Percentiles rank a stretch among this genome's conserved stretches.
Conservation (phyloP, 352 stramenopile genomes). For the Phytophthora syringae region DNA sequence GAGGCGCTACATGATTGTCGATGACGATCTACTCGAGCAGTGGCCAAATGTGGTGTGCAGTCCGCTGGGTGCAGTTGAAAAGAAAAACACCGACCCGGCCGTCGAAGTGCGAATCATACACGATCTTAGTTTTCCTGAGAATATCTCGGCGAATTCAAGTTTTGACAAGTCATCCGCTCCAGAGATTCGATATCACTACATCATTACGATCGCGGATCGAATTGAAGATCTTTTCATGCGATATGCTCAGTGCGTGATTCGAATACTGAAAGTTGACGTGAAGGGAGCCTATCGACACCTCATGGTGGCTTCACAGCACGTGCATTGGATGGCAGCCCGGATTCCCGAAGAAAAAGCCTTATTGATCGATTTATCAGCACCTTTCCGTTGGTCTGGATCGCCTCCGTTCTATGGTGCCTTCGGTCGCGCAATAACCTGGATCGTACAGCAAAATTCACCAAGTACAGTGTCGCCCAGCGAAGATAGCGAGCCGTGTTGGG, state of each 20-base stretch:
- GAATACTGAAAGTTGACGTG: constrained; percentile 18
- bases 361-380: constrained; percentile 14
- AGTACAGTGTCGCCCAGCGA: constrained; percentile 7
- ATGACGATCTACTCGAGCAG: too few relatives aligned
- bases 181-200: constrained; percentile 3
- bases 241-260: constrained; percentile 1
- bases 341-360: constrained; percentile 4
- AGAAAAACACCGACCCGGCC: constrained; percentile 3
- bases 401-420: constrained; percentile 17
- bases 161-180: constrained; percentile 2
- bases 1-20: constrained; percentile 7
- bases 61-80: constrained; percentile 12
- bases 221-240: background rate
- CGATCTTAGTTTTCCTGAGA: background rate
- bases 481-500: too few relatives aligned
- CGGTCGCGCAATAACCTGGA: constrained; percentile 12
- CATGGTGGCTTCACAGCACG: constrained; percentile 1
- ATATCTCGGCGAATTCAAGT: background rate
- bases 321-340: constrained; percentile 9
- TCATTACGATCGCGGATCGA: background rate
- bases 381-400: constrained; percentile 19
- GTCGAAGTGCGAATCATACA: constrained; percentile 13
- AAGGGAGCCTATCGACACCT: constrained; percentile 23
- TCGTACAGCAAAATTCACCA: constrained; percentile 7
- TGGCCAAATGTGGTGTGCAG: constrained; percentile 11